phyloP scores from a whole-genome alignment of 2,329 filamentous ascomycete species.

The Fusarium coffeatum region DNA sequence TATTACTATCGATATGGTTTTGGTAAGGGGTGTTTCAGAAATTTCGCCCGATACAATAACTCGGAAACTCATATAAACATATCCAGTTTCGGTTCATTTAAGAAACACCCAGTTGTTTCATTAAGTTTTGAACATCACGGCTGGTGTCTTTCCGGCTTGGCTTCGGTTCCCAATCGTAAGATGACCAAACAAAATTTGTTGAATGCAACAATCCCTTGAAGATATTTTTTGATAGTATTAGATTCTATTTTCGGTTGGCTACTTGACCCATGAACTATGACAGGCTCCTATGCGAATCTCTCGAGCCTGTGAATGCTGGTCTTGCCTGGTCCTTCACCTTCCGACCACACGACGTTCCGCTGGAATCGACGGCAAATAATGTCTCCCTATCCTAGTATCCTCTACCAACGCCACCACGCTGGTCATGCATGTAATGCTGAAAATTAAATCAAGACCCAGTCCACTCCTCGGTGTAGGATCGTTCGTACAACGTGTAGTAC shows the following conservation, averaged over 20 bases:
- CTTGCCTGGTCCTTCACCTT: constrained; percentile 9
- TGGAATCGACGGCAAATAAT: constrained; percentile 8
- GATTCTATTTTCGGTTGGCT: constrained; percentile 22
- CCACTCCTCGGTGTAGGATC: constrained; percentile 12
- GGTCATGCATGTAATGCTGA: constrained; percentile 18
- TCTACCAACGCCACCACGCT: constrained; percentile 23
- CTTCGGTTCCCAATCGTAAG: not conserved
- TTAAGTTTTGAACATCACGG: constrained; percentile 12
- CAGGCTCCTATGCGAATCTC: constrained; percentile 8
- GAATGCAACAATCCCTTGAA: not conserved
- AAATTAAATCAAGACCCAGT: constrained; percentile 11
- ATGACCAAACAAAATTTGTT: not conserved
- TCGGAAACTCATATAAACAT: constrained; percentile 12
- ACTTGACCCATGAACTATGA: not conserved
- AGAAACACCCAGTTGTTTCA: constrained; percentile 8
- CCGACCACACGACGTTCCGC: constrained; percentile 11
- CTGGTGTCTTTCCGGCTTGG: constrained; percentile 10
- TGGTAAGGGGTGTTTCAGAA: constrained; percentile 31
- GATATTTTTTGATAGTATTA: constrained; percentile 28
- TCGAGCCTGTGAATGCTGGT: not conserved
- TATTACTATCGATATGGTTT: constrained; percentile 5
- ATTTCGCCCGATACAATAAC: constrained; percentile 6
- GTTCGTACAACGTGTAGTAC: constrained; percentile 4
- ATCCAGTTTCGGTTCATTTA: constrained; percentile 9
- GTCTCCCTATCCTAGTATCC: not conserved